These are phyloP conservation scores for Fusarium sp. DNA, from an alignment of 2,329 filamentous ascomycete genomes.

Conservation along the genomic window DNA sequence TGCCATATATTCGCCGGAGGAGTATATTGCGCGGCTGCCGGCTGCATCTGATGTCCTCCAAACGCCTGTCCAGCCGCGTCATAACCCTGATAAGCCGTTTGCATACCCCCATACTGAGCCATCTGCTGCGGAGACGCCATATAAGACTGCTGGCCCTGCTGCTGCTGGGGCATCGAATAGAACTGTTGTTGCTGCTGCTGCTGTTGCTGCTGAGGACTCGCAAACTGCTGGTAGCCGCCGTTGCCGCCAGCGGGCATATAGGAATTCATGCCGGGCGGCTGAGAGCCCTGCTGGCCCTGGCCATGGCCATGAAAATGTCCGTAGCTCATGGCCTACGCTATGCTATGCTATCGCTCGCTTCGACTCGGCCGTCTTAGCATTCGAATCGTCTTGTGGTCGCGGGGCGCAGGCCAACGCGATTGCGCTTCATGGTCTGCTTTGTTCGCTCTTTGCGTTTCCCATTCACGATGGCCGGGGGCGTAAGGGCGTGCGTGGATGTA, in stretches of 20 bases:
- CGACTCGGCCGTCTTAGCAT: slow-evolving; percentile 30
- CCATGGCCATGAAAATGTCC: slow-evolving; percentile 46
- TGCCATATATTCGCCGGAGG: slow-evolving; percentile 48
- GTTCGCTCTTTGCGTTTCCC: slow-evolving; percentile 13
- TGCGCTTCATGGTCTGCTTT: slow-evolving; percentile 43
- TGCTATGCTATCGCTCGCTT: slow-evolving; percentile 14
- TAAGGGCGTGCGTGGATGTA: slow-evolving; percentile 6
- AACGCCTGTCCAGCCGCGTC: slow-evolving; percentile 36
- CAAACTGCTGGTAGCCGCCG: slow-evolving; percentile 44
- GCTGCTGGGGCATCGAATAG: slow-evolving; percentile 41
- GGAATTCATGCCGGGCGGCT: slow-evolving; percentile 40
- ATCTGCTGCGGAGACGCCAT: slow-evolving; percentile 42
- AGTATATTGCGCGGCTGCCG: slow-evolving; percentile 41
- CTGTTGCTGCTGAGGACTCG: slow-evolving; percentile 44
- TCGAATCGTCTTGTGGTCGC: slow-evolving; percentile 41
- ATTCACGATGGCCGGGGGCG: slow-evolving; percentile 17
- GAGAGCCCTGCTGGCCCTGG: slow-evolving; percentile 46
- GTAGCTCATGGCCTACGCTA: slow-evolving; percentile 51
- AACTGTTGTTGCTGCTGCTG: slow-evolving; percentile 44
- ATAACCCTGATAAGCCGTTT: slow-evolving; percentile 41
- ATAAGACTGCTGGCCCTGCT: slow-evolving; percentile 41
- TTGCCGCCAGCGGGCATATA: slow-evolving; percentile 27
- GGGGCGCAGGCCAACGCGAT: slow-evolving; percentile 46
- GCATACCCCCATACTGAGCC: slow-evolving; percentile 41
- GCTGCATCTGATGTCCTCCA: slow-evolving; percentile 40